A percentile compares a stretch with the other conserved stretches of the same genome.
Evolutionary conservation across 768 basidiomycete genomes (phyloP).

Genomic region (Termitomyces heimii): DNA sequence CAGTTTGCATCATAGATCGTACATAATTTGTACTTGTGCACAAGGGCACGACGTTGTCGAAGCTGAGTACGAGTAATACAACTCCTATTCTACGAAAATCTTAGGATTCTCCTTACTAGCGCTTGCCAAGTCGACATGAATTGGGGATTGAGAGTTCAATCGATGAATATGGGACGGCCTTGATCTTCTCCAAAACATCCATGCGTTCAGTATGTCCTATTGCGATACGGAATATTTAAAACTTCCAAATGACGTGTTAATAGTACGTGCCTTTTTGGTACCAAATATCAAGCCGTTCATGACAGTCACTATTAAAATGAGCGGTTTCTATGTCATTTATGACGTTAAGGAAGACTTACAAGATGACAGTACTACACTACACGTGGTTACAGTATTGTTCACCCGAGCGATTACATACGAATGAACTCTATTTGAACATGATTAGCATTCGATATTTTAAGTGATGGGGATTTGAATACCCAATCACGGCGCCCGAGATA

Average conservation of each 20-base stretch:
- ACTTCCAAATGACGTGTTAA: background rate
- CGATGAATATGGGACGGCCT: background rate
- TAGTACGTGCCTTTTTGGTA: background rate
- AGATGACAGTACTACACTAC: conserved; percentile 4
- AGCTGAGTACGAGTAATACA: background rate
- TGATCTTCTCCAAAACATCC: background rate
- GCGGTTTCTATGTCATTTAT: background rate
- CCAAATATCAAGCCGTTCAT: background rate
- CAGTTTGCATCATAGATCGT: background rate
- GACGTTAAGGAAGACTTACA: background rate
- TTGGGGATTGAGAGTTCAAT: background rate
- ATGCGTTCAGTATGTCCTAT: background rate
- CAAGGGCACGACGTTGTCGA: too few species aligned
- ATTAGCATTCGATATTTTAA: background rate
- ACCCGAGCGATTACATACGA: conserved; percentile 1
- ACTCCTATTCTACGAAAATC: background rate
- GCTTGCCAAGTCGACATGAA: background rate
- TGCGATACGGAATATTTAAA: background rate
- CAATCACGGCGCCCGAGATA: background rate
- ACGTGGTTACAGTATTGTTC: conserved; percentile 6
- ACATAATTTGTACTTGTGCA: background rate
- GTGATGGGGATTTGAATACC: background rate
- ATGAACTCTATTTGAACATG: background rate
- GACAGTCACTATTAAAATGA: background rate
- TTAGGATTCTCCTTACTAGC: background rate